phyloP scores from a whole-genome alignment of 495 filamentous ascomycete species.

The Bathelium albidoporum region DNA sequence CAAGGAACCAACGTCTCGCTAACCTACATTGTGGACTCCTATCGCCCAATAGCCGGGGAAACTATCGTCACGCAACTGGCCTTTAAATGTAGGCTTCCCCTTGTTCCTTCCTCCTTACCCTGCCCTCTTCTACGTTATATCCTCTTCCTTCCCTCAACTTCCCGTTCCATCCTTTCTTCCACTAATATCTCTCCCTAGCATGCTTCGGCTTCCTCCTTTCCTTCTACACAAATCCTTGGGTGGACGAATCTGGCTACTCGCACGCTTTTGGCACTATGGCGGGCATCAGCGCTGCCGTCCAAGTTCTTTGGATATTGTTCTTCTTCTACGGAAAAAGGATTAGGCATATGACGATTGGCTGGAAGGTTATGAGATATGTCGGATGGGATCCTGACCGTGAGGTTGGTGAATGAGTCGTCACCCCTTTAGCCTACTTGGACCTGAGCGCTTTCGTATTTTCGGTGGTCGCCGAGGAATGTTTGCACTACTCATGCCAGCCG shows the following conservation, averaged over 20 bases:
- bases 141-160: no score
- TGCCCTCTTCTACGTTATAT: no score
- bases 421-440: no score
- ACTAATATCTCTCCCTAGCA: constrained; percentile 18
- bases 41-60: constrained; percentile 45
- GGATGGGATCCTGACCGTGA: constrained; percentile 9
- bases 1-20: constrained; percentile 43
- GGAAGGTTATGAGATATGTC: constrained; percentile 30
- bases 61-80: constrained; percentile 41
- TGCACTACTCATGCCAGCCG: no score
- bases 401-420: constrained; percentile 8
- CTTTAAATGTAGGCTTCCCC: constrained; percentile 47
- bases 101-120: no score
- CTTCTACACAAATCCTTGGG: constrained; percentile 51
- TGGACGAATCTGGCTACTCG: constrained; percentile 39
- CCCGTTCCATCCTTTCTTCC: no score
- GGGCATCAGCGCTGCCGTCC: constrained; percentile 23
- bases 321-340: constrained; percentile 42
- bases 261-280: constrained; percentile 46
- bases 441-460: no score
- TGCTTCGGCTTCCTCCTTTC: constrained; percentile 49
- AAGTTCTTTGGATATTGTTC: constrained; percentile 36
- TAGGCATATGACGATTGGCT: constrained; percentile 36
- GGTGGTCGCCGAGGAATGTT: no score
- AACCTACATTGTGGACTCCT: constrained; percentile 46